Evolutionary conservation across 139 green algal genomes (phyloP).

Genomic region (Astrephomene gubernaculifera): DNA sequence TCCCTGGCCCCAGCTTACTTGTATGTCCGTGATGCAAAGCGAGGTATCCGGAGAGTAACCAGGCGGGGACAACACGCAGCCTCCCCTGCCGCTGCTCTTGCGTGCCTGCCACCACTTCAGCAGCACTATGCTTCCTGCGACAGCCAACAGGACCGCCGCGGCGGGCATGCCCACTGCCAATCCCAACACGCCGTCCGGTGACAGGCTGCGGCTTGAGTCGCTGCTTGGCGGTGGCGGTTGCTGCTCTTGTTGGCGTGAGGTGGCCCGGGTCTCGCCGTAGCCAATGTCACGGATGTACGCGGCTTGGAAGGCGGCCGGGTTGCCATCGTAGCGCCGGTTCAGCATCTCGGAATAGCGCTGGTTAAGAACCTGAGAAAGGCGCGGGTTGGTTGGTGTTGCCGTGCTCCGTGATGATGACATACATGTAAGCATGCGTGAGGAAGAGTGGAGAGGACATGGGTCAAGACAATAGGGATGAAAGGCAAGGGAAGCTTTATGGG

Average conservation of each 20-base stretch:
- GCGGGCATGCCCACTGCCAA: not conserved
- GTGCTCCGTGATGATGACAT: too few relatives aligned
- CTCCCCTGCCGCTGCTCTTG: not conserved
- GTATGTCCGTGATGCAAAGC: slow-evolving; percentile 29
- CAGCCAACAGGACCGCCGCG: not conserved
- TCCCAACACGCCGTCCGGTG: not conserved
- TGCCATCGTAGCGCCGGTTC: not conserved
- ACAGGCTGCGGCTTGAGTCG: too few relatives aligned
- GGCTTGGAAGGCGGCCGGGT: not conserved
- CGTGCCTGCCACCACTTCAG: not conserved
- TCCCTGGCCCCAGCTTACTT: not conserved
- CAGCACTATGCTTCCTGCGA: not conserved
- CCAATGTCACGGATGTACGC: slow-evolving; percentile 24
- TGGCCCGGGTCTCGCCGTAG: too few relatives aligned
- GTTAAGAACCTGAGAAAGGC: too few relatives aligned
- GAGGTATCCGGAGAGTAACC: not conserved
- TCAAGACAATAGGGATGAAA: too few relatives aligned
- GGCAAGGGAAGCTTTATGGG: too few relatives aligned
- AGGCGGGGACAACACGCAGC: not conserved
- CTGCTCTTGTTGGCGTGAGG: too few relatives aligned
- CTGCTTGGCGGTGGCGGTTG: too few relatives aligned
- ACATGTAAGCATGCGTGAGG: too few relatives aligned
- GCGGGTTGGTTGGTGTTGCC: too few relatives aligned
- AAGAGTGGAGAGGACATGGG: too few relatives aligned
- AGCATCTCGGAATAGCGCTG: not conserved